Conservation (phyloP, 768 basidiomycete species). For the Suillus americanus region DNA sequence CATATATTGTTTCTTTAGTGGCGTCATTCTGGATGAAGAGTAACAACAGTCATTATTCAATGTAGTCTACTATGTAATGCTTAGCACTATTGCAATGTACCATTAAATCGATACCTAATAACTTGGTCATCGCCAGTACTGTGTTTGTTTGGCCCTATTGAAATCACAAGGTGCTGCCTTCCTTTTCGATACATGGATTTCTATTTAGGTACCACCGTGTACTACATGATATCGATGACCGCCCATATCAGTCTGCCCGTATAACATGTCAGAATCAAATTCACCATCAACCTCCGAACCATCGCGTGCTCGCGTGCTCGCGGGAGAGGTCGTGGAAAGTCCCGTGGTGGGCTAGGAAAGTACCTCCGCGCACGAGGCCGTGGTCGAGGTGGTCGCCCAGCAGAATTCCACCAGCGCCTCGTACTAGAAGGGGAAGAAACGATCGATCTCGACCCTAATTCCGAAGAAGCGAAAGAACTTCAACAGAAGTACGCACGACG, state of each 20-base stretch:
- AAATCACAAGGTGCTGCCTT: not conserved
- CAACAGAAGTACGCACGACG: conserved; percentile 54
- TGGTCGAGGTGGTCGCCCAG: conserved; percentile 63
- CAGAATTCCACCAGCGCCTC: conserved; percentile 62
- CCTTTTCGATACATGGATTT: not conserved
- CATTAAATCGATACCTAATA: not conserved
- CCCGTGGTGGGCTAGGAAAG: conserved; percentile 72
- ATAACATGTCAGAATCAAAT: not conserved
- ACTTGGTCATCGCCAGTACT: not conserved
- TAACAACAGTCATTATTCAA: not conserved
- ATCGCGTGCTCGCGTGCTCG: conserved; percentile 37
- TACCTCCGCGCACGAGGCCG: conserved; percentile 71
- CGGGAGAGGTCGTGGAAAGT: conserved; percentile 52
- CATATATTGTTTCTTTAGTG: conserved; percentile 27
- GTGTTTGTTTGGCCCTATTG: conserved; percentile 1
- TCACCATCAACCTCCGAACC: conserved; percentile 6
- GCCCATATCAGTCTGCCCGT: not conserved
- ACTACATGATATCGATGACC: not conserved
- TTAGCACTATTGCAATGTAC: not conserved
- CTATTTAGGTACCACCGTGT: not conserved
- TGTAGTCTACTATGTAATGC: not conserved
- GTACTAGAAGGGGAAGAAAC: conserved; percentile 57
- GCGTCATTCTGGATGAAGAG: not conserved
- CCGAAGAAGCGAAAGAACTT: conserved; percentile 50
- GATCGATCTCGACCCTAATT: conserved; percentile 33